Conservation (phyloP, 2,329 filamentous ascomycete genomes). For the Curvularia hawaiiensis region DNA sequence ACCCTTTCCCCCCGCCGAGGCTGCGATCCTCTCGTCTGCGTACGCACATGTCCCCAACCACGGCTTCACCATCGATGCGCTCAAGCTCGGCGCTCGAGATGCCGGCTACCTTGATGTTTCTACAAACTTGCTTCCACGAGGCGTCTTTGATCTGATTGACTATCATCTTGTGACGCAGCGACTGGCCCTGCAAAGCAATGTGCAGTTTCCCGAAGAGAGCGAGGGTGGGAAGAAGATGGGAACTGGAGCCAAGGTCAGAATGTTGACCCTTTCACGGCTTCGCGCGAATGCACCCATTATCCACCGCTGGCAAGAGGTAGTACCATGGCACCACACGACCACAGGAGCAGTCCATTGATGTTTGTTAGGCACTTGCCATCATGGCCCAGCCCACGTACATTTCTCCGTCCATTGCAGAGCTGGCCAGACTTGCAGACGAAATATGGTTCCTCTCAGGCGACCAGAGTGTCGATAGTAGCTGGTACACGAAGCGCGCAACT, state of each 20-base stretch:
- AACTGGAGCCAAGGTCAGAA: constrained; percentile 69
- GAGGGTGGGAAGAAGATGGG: constrained; percentile 47
- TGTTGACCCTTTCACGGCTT: constrained; percentile 76
- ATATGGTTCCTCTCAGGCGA: constrained; percentile 90
- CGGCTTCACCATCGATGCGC: constrained; percentile 78
- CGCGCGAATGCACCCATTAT: constrained; percentile 75
- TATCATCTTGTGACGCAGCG: constrained; percentile 76
- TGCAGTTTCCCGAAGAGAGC: constrained; percentile 51
- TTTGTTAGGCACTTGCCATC: constrained; percentile 74
- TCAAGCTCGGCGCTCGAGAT: constrained; percentile 80
- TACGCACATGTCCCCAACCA: constrained; percentile 76
- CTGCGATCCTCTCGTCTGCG: constrained; percentile 79
- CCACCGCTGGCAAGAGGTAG: constrained; percentile 83
- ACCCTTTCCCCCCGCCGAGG: constrained; percentile 72
- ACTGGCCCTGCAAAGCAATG: constrained; percentile 58
- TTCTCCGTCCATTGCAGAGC: constrained; percentile 75
- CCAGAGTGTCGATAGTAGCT: constrained; percentile 77
- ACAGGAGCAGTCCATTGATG: constrained; percentile 3
- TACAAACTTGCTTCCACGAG: constrained; percentile 78
- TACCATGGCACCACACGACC: constrained; percentile 37
- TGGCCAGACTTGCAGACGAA: constrained; percentile 85
- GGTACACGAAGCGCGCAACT: constrained; percentile 78
- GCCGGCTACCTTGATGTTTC: constrained; percentile 87
- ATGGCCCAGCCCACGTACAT: constrained; percentile 87
- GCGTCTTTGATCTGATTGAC: constrained; percentile 79